Conservation (phyloP, 495 filamentous ascomycete species). For the Echria macrotheca region DNA sequence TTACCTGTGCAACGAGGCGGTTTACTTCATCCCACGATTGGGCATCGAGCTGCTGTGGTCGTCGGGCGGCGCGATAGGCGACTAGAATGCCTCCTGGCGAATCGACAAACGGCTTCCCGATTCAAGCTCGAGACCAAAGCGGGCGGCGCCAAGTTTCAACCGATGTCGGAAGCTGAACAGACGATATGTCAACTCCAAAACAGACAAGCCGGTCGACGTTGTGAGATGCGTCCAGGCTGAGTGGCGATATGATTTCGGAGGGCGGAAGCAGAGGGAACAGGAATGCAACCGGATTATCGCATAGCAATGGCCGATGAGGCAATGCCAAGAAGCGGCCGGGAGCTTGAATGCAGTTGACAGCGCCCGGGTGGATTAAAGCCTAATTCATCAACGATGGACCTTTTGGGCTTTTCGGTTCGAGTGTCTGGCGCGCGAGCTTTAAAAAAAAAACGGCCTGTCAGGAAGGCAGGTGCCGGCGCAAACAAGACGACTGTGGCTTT, state of each 20-base stretch:
- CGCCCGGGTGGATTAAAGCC: conserved; percentile 9
- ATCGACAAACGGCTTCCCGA: not conserved
- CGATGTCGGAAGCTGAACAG: not conserved
- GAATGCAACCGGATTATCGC: conserved; percentile 16
- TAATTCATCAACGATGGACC: conserved; percentile 6
- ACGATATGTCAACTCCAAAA: not conserved
- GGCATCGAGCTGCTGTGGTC: conserved; percentile 1
- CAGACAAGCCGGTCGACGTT: too few relatives aligned
- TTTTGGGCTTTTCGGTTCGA: not conserved
- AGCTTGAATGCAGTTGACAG: conserved; percentile 8
- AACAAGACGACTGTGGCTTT: too few relatives aligned
- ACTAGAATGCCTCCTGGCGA: not conserved
- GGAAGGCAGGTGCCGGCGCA: too few relatives aligned
- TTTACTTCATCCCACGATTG: conserved; percentile 1
- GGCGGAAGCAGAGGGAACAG: not conserved
- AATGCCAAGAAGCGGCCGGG: conserved; percentile 23
- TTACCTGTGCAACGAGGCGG: not conserved
- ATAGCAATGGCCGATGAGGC: conserved; percentile 19
- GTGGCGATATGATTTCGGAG: not conserved
- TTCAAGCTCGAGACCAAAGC: too few relatives aligned
- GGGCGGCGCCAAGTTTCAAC: too few relatives aligned
- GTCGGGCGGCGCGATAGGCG: not conserved
- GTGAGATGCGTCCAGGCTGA: too few relatives aligned
- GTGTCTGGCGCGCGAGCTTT: too few relatives aligned
- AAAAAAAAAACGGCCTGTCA: too few relatives aligned